Conservation (phyloP, 257 asterid species). For the Salvia splendens region DNA sequence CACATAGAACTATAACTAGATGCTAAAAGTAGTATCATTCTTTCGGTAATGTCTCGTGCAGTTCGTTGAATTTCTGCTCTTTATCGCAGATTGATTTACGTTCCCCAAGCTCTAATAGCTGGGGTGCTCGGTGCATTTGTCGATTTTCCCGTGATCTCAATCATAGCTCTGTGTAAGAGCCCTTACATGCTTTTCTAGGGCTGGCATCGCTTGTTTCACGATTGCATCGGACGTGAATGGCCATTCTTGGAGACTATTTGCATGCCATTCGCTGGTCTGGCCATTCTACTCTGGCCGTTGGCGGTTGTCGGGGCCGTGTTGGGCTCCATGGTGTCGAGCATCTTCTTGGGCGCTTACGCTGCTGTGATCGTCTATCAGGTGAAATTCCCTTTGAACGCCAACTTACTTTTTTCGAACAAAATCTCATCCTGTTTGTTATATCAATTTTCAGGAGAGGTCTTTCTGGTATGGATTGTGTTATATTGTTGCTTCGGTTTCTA, state of each 20-base stretch:
- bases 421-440: slow-evolving; percentile 24
- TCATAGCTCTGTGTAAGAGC: slow-evolving; percentile 66
- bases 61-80: slow-evolving; percentile 17
- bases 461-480: slow-evolving; percentile 88
- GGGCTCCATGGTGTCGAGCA: slow-evolving; percentile 75
- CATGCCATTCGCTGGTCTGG: slow-evolving; percentile 94
- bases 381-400: slow-evolving; percentile 21
- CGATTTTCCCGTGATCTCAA: slow-evolving; percentile 63
- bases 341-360: slow-evolving; percentile 89
- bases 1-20: not conserved
- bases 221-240: slow-evolving; percentile 94
- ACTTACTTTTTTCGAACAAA: not conserved
- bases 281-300: slow-evolving; percentile 92
- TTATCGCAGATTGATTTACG: slow-evolving; percentile 61
- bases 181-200: slow-evolving; percentile 92
- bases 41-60: not conserved
- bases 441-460: slow-evolving; percentile 66
- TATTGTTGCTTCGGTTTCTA: slow-evolving; percentile 78
- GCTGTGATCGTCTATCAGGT: slow-evolving; percentile 89
- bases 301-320: slow-evolving; percentile 83
- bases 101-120: slow-evolving; percentile 66
- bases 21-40: slow-evolving; percentile 13
- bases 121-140: slow-evolving; percentile 61
- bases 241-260: slow-evolving; percentile 96
- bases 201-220: slow-evolving; percentile 91